Evolutionary conservation across 768 basidiomycete species (phyloP), one percentile per base, ranked within the genome.

Genomic region (Mycena haematopus): DNA sequence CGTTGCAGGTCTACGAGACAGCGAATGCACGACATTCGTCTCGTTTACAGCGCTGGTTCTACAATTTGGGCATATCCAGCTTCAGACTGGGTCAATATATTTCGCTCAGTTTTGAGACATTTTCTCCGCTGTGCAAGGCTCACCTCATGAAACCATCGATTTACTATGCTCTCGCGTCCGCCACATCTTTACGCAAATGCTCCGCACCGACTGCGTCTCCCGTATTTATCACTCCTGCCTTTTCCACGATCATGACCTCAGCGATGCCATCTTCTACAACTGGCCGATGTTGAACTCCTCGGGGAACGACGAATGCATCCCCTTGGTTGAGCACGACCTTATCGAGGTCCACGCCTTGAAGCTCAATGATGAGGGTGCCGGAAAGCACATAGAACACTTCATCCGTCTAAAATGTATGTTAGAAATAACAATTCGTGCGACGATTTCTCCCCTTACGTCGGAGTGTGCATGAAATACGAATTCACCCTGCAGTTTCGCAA

Each of bases 401-500:
- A 21, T 56, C 55, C 31, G 55, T 56, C 55, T 56, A 15, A 31
- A 55, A 10, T 2, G 15, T 11, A 19, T 10, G 11, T 46, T 8
- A 46, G n/a, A n/a, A 56, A 13, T 13, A 4, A 21, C 11, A 25
- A 14, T 33, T 11, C 15, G 31, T 1, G 24, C 10, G 31, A 6
- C 2, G 44, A 19, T 45, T 22, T 22, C 44, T 31, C 29, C 29
- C 29, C 55, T 31, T n/a, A 56, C 55, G 29, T 56, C 44, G 31
- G 33, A 44, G n/a, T 56, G 55, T 19, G 55, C 56, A 31, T 57
- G 56, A 25, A 57, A 57, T 6, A 57, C 56, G 45, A 57, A 57
- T 36, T 22, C 56, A 29, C 56, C 56, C 19, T 57, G 56, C 31
- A 57, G 24, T 24, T 57, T 57, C 45, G 56, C 56, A 33, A 57